phyloP scores from a whole-genome alignment of 2,329 filamentous ascomycete genomes.

The Aureobasidium musti region DNA sequence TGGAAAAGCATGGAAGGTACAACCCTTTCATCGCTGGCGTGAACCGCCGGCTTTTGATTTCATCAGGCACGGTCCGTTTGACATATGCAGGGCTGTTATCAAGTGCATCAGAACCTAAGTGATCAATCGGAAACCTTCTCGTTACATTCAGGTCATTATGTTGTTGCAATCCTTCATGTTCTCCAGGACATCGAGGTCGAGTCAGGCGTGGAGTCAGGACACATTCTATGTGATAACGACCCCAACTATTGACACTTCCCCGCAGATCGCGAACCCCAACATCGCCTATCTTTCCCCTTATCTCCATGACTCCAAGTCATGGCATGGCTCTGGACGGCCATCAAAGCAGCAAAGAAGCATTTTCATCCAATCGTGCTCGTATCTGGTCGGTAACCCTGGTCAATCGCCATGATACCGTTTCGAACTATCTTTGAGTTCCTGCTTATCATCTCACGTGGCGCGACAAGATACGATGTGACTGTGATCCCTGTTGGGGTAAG shows the following conservation, averaged over 20 bases:
- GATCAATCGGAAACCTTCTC: not conserved
- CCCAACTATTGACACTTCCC: not conserved
- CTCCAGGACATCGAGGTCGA: too few species aligned
- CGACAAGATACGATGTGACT: not conserved
- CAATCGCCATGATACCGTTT: not conserved
- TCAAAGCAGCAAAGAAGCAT: not conserved
- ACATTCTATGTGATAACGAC: slow-evolving; percentile 13
- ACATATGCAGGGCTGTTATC: not conserved
- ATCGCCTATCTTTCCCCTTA: slow-evolving; percentile 18
- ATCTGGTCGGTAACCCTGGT: not conserved
- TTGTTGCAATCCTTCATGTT: not conserved
- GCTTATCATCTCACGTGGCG: slow-evolving; percentile 12
- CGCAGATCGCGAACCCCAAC: not conserved
- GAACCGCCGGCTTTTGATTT: not conserved
- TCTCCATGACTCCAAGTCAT: not conserved
- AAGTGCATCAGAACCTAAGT: not conserved
- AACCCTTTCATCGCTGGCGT: not conserved
- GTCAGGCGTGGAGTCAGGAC: not conserved
- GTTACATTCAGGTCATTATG: not conserved
- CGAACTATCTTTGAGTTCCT: not conserved
- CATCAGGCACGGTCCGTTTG: not conserved
- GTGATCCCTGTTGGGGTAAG: not conserved
- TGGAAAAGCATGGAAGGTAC: not conserved
- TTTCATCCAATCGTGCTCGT: not conserved
- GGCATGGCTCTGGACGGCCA: not conserved